These are phyloP conservation scores for Myxozyma monticola DNA, from an alignment of 805 yeast genomes.

Conservation along the genomic window DNA sequence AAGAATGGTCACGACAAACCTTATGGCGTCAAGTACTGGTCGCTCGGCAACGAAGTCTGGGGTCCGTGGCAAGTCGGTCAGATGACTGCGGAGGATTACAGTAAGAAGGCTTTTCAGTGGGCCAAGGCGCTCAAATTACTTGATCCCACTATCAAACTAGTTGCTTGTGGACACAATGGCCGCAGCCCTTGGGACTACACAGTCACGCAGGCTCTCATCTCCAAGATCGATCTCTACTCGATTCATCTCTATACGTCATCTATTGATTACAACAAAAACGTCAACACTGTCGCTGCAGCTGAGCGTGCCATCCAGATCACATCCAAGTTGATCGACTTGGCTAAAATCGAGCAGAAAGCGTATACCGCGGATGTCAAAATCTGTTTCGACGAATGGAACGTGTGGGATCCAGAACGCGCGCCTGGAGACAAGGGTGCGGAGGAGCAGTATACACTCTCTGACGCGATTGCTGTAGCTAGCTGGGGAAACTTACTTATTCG, in stretches of 20 bases:
- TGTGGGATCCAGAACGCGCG: constrained; percentile 42
- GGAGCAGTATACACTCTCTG: constrained; percentile 39
- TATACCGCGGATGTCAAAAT: constrained; percentile 33
- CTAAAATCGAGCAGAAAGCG: constrained; percentile 33
- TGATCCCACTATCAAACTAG: constrained; percentile 37
- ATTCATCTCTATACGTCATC: constrained; percentile 40
- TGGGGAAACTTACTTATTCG: constrained; percentile 42
- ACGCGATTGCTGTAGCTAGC: constrained; percentile 41
- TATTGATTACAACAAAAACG: constrained; percentile 36
- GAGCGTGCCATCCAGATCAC: constrained; percentile 40
- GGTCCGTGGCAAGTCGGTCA: constrained; percentile 44
- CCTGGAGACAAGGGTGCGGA: constrained; percentile 40
- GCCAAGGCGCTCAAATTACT: constrained; percentile 41
- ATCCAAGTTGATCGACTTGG: constrained; percentile 37
- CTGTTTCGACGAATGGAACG: constrained; percentile 44
- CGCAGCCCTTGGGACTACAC: constrained; percentile 39
- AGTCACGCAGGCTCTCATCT: constrained; percentile 35
- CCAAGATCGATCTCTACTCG: constrained; percentile 37
- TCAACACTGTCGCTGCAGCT: constrained; percentile 39
- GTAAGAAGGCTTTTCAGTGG: constrained; percentile 40
- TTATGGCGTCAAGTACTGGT: constrained; percentile 42
- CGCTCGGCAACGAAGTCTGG: constrained; percentile 43
- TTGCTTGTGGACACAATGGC: constrained; percentile 42
- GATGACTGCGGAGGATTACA: constrained; percentile 37
- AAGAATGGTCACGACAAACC: constrained; percentile 42